Evolutionary conservation across 1,139 yeast genomes (phyloP), one percentile per base, ranked within the genome.

Genomic region (Scheffersomyces titani): DNA sequence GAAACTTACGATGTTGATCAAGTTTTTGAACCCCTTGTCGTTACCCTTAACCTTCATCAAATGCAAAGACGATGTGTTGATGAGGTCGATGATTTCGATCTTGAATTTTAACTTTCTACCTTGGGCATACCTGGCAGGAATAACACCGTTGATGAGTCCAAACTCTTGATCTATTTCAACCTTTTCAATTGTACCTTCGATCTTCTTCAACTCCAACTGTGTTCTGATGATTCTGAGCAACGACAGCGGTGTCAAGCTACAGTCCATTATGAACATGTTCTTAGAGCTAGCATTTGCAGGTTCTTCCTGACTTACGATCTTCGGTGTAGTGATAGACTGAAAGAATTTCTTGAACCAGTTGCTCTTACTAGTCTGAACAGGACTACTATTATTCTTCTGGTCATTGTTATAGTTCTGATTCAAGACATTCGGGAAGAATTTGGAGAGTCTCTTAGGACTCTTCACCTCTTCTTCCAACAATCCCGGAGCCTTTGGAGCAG

Each of bases 11-110:
- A 87, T 88, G 40, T 74, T 75, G 19, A 80, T 77, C 62, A 89
- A 75, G 65, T 83, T 85, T 51, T 72, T 77, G 69, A 88, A 86
- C 19, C 89, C 85, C 69, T 83, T 86, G n/a, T 79, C 75, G n/a
- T 89, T 84, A n/a, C 94, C 94, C 62, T 83, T 85, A 48, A 81
- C 73, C 69, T 85, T 86, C 51, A 78, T 78, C 60, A 88, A 78
- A 57, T 81, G 82, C 54, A 88, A 74, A 47, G 82, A 79, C 51
- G 90, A 83, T 11, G 77, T 62, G 54, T 71, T 70, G 49, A 73
- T 72, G 59, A 76, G 69, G 56, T 74, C 80, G 51, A 79, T 71
- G 21, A 82, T 74, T 56, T 73, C 80, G 50, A 84, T 80, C 62
- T 74, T 76, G 64, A 84, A 84, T 60, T 73, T 77, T 61, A 84